Evolutionary conservation across 2,329 filamentous ascomycete species (phyloP), one percentile per base, ranked within the genome.

Genomic region (Colletotrichum sp.): DNA sequence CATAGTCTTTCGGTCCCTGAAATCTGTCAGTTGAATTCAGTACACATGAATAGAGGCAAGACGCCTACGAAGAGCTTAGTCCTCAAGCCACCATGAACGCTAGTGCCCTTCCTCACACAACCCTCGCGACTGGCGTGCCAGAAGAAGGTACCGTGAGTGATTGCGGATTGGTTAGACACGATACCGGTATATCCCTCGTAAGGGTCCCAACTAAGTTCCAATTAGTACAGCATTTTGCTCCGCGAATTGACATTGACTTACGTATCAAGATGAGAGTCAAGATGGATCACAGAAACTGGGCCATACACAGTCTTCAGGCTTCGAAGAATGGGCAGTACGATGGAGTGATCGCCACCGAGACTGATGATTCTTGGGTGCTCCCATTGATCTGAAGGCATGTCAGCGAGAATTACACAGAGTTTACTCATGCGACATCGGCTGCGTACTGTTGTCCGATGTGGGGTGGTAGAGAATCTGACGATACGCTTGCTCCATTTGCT

Each of bases 111-210:
- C 74, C 91, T 89, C 73, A 98, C 93, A 32, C 98, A 86, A 0
- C 95, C 95, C 83, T 98, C 95, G 26, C 92, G 92, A 61, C 93
- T 92, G 6, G 96, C 96, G 78, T 96, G 90, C 93, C 95, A 96
- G 88, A 98, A 98, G 92, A 98, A 96, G 78, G 92, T 95, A 4
- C 96, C 96, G 84, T 98, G 96, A 81, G 93, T 98, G 86, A 97
- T 96, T 79, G 93, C 90, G 3, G 72, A 68, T 39, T 68, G 65
- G 1, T 68, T 68, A 13, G 65, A 68, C 4, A 68, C 43, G 6
- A 26, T 18, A 26, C 59, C 59, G 1, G 30, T 61, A 21, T 61
- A 61, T 21, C 59, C 59, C 4, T 61, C 59, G 13, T 34, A 61
- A 12, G 59, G 59, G 8, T 61, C 59, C 59, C 59, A 61, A 7